Conservation (phyloP, 176 grass and related monocot genomes). For the Aegilops bicornis region DNA sequence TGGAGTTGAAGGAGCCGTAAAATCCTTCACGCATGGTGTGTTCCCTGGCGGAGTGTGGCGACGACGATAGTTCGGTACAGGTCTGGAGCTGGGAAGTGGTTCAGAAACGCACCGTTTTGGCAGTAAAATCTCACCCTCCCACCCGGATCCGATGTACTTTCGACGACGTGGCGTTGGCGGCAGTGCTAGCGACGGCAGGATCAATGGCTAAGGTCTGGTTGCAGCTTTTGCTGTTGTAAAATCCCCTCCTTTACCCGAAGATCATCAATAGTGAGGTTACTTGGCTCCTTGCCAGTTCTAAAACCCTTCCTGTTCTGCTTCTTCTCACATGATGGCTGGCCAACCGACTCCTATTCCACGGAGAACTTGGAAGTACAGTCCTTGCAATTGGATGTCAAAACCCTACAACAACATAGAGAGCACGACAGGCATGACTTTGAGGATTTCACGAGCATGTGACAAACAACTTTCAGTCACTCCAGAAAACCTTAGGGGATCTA, state of each 20-base stretch:
- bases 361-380: neutral
- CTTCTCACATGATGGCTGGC: neutral
- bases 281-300: neutral
- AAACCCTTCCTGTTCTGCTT: neutral
- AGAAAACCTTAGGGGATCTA: neutral
- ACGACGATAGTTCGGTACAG: neutral
- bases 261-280: neutral
- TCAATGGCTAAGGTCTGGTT: neutral
- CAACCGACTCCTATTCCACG: neutral
- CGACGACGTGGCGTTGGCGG: rapidly evolving
- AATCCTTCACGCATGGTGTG: neutral
- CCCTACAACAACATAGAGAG: too few relatives aligned
- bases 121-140: neutral
- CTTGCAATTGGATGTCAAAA: too few relatives aligned
- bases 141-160: neutral
- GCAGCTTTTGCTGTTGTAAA: neutral
- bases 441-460: neutral
- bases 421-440: too few relatives aligned
- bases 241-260: neutral
- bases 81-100: neutral
- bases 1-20: neutral
- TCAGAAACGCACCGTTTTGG: neutral
- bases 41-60: neutral
- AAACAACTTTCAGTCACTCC: neutral
- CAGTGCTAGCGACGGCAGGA: neutral